Evolutionary conservation across 345 rosid genomes (phyloP).

Genomic region (Syzygium jambos): DNA sequence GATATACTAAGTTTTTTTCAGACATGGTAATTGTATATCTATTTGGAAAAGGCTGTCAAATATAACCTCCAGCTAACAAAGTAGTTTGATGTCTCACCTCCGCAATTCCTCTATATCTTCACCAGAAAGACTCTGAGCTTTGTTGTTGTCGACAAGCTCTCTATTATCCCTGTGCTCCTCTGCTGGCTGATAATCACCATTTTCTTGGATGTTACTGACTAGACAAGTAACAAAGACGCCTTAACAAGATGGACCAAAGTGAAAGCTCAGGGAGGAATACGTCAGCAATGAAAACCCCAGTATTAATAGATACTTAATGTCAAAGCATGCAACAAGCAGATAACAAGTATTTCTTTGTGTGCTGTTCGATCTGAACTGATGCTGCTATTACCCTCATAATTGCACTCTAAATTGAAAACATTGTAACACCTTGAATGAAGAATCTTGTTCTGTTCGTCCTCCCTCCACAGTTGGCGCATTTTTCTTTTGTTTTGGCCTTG

Average conservation of each 20-base stretch:
- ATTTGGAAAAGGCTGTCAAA: not conserved
- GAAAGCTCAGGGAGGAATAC: not conserved
- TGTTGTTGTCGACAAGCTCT: conserved; percentile 64
- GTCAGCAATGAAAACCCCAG: not conserved
- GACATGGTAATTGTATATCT: not conserved
- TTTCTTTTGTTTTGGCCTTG: not conserved
- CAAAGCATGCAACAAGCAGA: not conserved
- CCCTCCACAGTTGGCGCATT: not conserved
- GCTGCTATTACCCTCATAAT: not conserved
- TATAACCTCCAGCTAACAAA: not conserved
- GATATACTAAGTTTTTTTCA: not conserved
- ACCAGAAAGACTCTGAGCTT: conserved; percentile 70
- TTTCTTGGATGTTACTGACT: conserved; percentile 30
- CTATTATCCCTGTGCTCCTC: conserved; percentile 68
- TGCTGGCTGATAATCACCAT: conserved; percentile 17
- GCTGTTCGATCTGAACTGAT: not conserved
- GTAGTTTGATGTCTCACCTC: conserved; percentile 24
- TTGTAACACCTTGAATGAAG: not conserved
- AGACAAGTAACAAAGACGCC: not conserved
- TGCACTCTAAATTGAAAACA: not conserved
- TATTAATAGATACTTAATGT: not conserved
- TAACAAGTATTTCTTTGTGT: not conserved
- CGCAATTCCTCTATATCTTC: conserved; percentile 81
- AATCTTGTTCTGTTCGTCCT: not conserved
- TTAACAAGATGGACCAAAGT: not conserved